Percentiles rank a stretch among this genome's conserved stretches.
phyloP scores from a whole-genome alignment of 176 grass and related monocot species.

The Zea mays region Zm-B73-REFERENCE-NAM-5.0 NC_050096.1:52489501-52490000 shows the following conservation, averaged over 20 bases:
- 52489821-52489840: slow-evolving; percentile 5
- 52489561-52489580: slow-evolving; percentile 39
- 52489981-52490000: slow-evolving; percentile 34
- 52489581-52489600: slow-evolving; percentile 27
- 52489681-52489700: slow-evolving; percentile 1
- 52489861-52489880: slow-evolving; percentile 5
- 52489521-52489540: not conserved
- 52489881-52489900: slow-evolving; percentile 57
- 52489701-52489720: not conserved
- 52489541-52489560: not conserved
- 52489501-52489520: not conserved
- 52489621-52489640: slow-evolving; percentile 7
- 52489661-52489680: not conserved
- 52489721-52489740: slow-evolving; percentile 59
- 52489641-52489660: not conserved
- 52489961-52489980: slow-evolving; percentile 66
- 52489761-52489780: slow-evolving; percentile 15
- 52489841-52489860: not conserved
- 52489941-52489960: slow-evolving; percentile 98
- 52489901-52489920: slow-evolving; percentile 61
- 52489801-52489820: not conserved
- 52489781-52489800: not conserved
- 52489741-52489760: slow-evolving; percentile 38
- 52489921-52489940: slow-evolving; percentile 84
- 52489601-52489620: not conserved